Conservation (phyloP, 441 rosid genomes). For the Omphalea diandra region DNA sequence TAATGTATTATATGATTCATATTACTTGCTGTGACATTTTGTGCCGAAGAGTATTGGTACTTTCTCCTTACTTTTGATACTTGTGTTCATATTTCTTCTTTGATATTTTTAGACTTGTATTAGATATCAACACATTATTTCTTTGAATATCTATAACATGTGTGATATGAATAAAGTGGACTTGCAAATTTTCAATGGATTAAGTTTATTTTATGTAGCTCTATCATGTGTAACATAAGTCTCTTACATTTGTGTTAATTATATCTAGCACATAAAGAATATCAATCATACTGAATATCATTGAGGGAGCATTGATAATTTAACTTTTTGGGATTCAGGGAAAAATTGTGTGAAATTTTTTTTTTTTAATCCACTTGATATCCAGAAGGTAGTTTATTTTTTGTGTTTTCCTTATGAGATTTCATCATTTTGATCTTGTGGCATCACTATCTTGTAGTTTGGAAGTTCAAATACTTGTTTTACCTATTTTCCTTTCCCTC, state of each 20-base stretch:
- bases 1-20: not conserved
- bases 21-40: not conserved
- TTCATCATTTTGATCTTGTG: not conserved
- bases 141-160: not conserved
- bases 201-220: not conserved
- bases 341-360: not conserved
- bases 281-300: not conserved
- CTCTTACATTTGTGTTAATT: not conserved
- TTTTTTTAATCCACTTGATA: constrained; percentile 1
- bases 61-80: not conserved
- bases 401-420: not conserved
- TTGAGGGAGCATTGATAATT: not conserved
- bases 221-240: not conserved
- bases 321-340: not conserved
- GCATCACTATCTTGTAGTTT: constrained; percentile 5
- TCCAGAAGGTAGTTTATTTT: not conserved
- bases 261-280: not conserved
- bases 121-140: not conserved
- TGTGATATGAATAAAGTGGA: not conserved
- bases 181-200: too few species aligned
- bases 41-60: not conserved
- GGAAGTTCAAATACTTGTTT: constrained; percentile 21
- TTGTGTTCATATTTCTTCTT: not conserved
- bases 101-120: not conserved
- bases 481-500: constrained; percentile 24